Evolutionary conservation across 192 early-diverging fungal genomes (phyloP).

Genomic region (Mortierella claussenii): DNA sequence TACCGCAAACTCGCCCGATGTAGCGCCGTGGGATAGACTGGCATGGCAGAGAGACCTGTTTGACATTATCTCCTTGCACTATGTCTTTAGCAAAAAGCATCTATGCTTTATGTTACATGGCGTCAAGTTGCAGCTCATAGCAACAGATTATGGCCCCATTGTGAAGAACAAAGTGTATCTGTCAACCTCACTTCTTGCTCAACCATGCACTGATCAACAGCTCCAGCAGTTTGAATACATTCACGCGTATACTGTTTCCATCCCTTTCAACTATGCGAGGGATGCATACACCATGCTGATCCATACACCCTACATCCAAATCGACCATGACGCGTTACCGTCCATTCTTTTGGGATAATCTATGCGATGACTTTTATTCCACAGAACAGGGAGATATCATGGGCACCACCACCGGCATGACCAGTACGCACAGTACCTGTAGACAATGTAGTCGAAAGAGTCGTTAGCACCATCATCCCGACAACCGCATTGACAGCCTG

Average conservation of each 20-base stretch:
- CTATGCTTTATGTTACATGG: slow-evolving; percentile 72
- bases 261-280: slow-evolving; percentile 98
- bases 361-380: too few species aligned
- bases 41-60: not conserved
- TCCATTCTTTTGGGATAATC: slow-evolving; percentile 58
- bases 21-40: slow-evolving; percentile 92
- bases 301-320: not conserved
- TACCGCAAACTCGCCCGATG: slow-evolving; percentile 98
- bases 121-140: slow-evolving; percentile 91
- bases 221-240: slow-evolving; percentile 96
- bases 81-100: not conserved
- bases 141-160: slow-evolving; percentile 95
- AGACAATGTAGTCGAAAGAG: too few species aligned
- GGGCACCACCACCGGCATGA: too few species aligned
- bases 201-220: slow-evolving; percentile 88
- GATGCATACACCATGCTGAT: too few species aligned
- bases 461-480: slow-evolving; percentile 63
- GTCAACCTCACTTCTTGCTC: slow-evolving; percentile 90
- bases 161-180: slow-evolving; percentile 97
- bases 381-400: too few species aligned
- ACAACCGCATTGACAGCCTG: slow-evolving; percentile 68
- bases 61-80: not conserved
- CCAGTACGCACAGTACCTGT: too few species aligned
- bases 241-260: slow-evolving; percentile 83
- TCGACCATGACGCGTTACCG: too few species aligned